A percentile compares a stretch with the other conserved stretches of the same genome.
Conservation (phyloP, 805 yeast species). For the Saccharomycopsis oosterbeekiorum region DNA sequence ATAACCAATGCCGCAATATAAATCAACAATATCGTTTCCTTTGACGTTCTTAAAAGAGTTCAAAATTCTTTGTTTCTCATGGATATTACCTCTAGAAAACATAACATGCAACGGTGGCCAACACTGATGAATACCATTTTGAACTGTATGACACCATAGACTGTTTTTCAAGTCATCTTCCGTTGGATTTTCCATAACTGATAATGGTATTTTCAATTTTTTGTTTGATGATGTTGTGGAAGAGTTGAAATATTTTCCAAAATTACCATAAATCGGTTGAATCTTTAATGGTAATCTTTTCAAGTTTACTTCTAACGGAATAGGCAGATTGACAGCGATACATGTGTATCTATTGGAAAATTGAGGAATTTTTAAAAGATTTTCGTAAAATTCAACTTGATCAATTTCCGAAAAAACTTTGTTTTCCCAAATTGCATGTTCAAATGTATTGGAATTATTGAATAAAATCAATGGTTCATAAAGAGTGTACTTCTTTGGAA, state of each 20-base stretch:
- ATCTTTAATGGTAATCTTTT: slow-evolving; percentile 54
- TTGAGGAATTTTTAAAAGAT: slow-evolving; percentile 21
- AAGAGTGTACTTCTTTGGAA: slow-evolving; percentile 47
- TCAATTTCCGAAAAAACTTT: slow-evolving; percentile 18
- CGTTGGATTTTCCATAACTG: slow-evolving; percentile 30
- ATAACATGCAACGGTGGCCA: slow-evolving; percentile 85
- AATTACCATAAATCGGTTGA: slow-evolving; percentile 52
- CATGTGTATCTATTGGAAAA: slow-evolving; percentile 33
- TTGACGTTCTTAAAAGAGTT: slow-evolving; percentile 30
- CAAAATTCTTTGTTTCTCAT: slow-evolving; percentile 63
- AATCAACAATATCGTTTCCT: slow-evolving; percentile 45
- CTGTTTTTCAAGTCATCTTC: slow-evolving; percentile 37
- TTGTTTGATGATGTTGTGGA: background rate
- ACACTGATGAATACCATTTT: slow-evolving; percentile 64
- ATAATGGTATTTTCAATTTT: background rate
- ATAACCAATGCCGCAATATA: slow-evolving; percentile 83
- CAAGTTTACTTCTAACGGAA: slow-evolving; percentile 26
- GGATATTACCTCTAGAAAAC: slow-evolving; percentile 82
- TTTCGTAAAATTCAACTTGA: slow-evolving; percentile 9
- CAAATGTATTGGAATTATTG: slow-evolving; percentile 26
- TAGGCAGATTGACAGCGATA: slow-evolving; percentile 65
- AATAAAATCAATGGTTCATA: slow-evolving; percentile 63
- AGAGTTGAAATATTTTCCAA: slow-evolving; percentile 38
- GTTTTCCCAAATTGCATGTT: background rate
- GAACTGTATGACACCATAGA: slow-evolving; percentile 63